A percentile compares a stretch with the other conserved stretches of the same genome.
Evolutionary conservation across 202 grass and related monocot genomes (phyloP).

Genomic region (Panicum virgatum): DNA sequence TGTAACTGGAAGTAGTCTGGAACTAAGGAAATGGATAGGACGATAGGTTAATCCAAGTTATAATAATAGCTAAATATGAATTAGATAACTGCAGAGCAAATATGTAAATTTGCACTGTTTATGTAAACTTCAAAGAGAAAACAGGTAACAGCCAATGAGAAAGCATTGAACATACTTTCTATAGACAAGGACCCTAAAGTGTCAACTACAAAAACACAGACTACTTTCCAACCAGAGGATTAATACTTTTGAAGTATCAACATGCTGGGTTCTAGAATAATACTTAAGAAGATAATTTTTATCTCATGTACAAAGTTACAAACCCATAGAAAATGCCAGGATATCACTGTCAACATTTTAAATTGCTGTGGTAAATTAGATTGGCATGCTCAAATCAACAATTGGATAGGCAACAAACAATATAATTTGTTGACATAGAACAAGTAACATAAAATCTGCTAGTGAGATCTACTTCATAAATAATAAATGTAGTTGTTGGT

Average conservation of each 20-base stretch:
- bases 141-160: slow-evolving; percentile 7
- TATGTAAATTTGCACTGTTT: neutral
- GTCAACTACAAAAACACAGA: slow-evolving; percentile 11
- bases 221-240: neutral
- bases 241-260: slow-evolving; percentile 28
- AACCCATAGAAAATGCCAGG: neutral
- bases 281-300: slow-evolving; percentile 2
- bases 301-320: slow-evolving; percentile 10
- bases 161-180: neutral
- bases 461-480: neutral
- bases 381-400: neutral
- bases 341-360: slow-evolving; percentile 6
- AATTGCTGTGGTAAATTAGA: slow-evolving; percentile 17
- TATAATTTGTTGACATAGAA: neutral
- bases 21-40: slow-evolving; percentile 4
- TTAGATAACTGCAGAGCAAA: slow-evolving; percentile 6
- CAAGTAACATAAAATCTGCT: neutral
- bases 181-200: neutral
- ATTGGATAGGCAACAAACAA: slow-evolving; percentile 23
- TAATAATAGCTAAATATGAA: slow-evolving; percentile 23
- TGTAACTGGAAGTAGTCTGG: neutral
- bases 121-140: slow-evolving; percentile 21
- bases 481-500: slow-evolving; percentile 10
- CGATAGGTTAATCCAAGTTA: slow-evolving; percentile 8
- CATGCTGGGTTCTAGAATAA: neutral